Base-by-base conservation (phyloP, 2,329 filamentous ascomycete species). In the Blastomyces parvus region DNA sequence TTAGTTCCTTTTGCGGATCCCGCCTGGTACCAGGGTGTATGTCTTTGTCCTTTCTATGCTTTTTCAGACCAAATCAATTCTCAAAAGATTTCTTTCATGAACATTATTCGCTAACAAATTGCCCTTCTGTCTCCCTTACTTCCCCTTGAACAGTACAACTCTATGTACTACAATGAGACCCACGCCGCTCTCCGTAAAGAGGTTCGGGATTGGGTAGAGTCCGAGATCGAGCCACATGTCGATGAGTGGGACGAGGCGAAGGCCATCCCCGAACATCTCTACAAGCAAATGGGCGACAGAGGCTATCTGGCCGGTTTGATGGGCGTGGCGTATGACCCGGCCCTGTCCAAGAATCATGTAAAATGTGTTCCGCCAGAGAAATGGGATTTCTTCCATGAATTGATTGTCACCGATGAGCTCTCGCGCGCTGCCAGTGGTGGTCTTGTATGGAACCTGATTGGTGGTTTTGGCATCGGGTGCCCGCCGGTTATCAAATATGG, bases 301-400 rank as follows among this genome's bases (percentile, higher is more conserved):
- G 94, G 94, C 50, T 99, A 97, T 74, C 84, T 99, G 22, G 79
- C 91, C n/a, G 94, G 94, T 69, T 82, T 97, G 64, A 82, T 99
- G 67, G 94, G 93, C 67, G 84, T 90, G 66, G 73, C 77, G 60
- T 97, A 90, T 79, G 91, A 90, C 17, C 84, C 82, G 64, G 80
- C 96, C 69, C 87, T 93, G 73, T 86, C 86, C 27, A 80, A 86
- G 52, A 84, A 88, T 73, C 80, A 82, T 6, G 84, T 97, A 70
- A 85, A 89, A 78, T 88, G 86, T 59, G 94, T 99, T 14, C 77
- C 88, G 0, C 81, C 89, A 0, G 91, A 97, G 79, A 88, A 94
- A 75, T 99, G 93, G 93, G 94, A 99, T 79, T 85, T 96, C 55
- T 99, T 97, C 86, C 94, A 99, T 79, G 94, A 99, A 83, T 84